Conservation (phyloP, 129 eudicot genomes). For the sunflower (Helianthus annuus) region DNA sequence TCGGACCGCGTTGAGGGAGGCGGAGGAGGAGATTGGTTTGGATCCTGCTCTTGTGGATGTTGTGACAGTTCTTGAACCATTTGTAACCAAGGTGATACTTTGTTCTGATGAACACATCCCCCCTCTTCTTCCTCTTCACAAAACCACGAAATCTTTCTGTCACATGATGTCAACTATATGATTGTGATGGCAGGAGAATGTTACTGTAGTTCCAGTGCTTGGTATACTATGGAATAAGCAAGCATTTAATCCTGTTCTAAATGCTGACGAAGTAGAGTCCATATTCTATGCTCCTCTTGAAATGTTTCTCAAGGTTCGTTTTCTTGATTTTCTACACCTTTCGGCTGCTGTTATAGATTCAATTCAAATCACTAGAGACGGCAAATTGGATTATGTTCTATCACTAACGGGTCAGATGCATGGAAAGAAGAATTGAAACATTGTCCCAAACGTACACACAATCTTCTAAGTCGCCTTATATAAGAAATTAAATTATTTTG, state of each 20-base stretch:
- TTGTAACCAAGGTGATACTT: slow-evolving; percentile 43
- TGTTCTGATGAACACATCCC: background rate
- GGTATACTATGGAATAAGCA: slow-evolving; percentile 57
- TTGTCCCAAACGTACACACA: background rate
- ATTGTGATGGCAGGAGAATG: slow-evolving; percentile 35
- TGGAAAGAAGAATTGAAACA: background rate
- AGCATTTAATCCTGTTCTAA: slow-evolving; percentile 53
- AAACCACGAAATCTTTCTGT: slow-evolving; percentile 14
- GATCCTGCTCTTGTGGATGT: slow-evolving; percentile 67
- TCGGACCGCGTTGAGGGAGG: slow-evolving; percentile 72
- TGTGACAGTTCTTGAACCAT: slow-evolving; percentile 58
- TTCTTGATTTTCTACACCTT: background rate
- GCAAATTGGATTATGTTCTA: background rate
- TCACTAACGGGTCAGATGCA: background rate
- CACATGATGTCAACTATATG: slow-evolving; percentile 49
- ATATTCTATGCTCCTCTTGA: slow-evolving; percentile 83
- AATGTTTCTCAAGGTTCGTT: slow-evolving; percentile 88
- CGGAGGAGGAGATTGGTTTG: slow-evolving; percentile 74
- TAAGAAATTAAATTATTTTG: background rate
- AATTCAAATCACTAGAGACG: background rate
- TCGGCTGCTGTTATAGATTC: background rate
- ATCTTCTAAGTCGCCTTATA: background rate
- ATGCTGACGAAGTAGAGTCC: slow-evolving; percentile 75
- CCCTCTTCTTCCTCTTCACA: too few species aligned
- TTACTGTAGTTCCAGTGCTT: slow-evolving; percentile 63